Percentiles rank a stretch among this genome's conserved stretches.
Evolutionary conservation across 192 early-diverging fungal genomes (phyloP).

Genomic region (Kappamyces sp.): DNA sequence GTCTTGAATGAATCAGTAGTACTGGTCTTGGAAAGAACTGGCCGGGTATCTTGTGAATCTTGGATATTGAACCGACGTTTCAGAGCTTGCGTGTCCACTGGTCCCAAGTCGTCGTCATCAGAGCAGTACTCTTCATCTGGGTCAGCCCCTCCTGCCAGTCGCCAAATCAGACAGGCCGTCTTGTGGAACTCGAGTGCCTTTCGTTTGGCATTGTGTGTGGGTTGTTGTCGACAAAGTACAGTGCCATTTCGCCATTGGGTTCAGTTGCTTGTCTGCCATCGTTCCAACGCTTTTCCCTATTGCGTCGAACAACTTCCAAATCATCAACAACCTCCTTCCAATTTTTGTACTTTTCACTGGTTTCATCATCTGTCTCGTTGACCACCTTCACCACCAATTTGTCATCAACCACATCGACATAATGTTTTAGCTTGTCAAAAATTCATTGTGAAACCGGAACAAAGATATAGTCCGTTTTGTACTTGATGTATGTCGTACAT

Average conservation of each 20-base stretch:
- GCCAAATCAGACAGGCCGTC: slow-evolving; percentile 10
- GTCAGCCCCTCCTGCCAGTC: slow-evolving; percentile 14
- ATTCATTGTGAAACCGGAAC: slow-evolving; percentile 12
- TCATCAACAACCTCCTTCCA: neutral
- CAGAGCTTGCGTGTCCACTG: slow-evolving; percentile 14
- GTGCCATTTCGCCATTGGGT: slow-evolving; percentile 2
- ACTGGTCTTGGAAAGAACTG: too few relatives aligned
- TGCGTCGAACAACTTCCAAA: neutral
- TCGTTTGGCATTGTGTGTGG: slow-evolving; percentile 13
- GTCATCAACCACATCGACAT: slow-evolving; percentile 23
- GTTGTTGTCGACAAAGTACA: slow-evolving; percentile 10
- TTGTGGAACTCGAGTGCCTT: slow-evolving; percentile 19
- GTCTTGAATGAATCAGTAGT: too few relatives aligned
- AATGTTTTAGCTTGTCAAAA: neutral
- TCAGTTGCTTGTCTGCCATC: neutral
- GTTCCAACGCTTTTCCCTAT: neutral
- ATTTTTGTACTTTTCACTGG: neutral
- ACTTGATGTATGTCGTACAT: slow-evolving; percentile 15
- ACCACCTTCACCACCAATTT: slow-evolving; percentile 19
- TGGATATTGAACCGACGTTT: slow-evolving; percentile 12
- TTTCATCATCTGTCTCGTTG: slow-evolving; percentile 17
- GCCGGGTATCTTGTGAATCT: slow-evolving; percentile 5
- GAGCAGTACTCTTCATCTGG: slow-evolving; percentile 14
- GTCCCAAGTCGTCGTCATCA: slow-evolving; percentile 9
- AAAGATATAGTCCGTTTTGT: slow-evolving; percentile 20